phyloP scores from a whole-genome alignment of 1,284 basidiomycete species.

The Anthracocystis walkeri region DNA sequence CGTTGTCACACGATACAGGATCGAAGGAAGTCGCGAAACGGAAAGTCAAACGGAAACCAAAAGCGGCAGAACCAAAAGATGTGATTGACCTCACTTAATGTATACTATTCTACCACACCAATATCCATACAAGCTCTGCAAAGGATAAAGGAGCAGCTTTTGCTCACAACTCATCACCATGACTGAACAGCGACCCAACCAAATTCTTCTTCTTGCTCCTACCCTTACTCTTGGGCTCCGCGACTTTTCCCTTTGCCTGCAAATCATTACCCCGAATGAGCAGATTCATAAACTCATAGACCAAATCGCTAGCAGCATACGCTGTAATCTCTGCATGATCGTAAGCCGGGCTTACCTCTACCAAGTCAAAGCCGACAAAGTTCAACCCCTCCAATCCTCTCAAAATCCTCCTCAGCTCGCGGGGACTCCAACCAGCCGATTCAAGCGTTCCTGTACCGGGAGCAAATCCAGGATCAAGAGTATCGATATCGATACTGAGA shows the following conservation, averaged over 20 bases:
- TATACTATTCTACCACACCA: neutral
- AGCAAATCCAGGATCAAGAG: conserved; percentile 57
- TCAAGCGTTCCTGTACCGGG: conserved; percentile 59
- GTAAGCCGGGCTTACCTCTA: conserved; percentile 58
- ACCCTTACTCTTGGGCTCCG: conserved; percentile 26
- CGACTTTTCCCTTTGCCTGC: conserved; percentile 22
- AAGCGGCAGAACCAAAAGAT: conserved; percentile 1
- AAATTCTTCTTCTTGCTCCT: conserved; percentile 26
- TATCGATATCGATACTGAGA: conserved; percentile 60
- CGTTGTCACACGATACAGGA: neutral
- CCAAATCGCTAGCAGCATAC: conserved; percentile 55
- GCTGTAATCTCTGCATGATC: conserved; percentile 59
- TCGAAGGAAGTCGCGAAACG: neutral
- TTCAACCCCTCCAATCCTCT: conserved; percentile 53
- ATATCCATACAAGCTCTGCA: neutral
- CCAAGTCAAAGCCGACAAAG: conserved; percentile 61
- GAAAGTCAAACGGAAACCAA: conserved; percentile 17
- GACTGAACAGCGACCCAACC: conserved; percentile 20
- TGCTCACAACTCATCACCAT: conserved; percentile 29
- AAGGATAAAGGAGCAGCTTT: neutral
- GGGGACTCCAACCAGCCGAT: conserved; percentile 53
- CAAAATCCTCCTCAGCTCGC: conserved; percentile 54
- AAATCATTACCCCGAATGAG: conserved; percentile 22
- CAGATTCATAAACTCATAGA: conserved; percentile 58
- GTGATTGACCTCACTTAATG: conserved; percentile 36